phyloP scores from a whole-genome alignment of 2,329 filamentous ascomycete genomes.

The Pestalotiopsis sp. region DNA sequence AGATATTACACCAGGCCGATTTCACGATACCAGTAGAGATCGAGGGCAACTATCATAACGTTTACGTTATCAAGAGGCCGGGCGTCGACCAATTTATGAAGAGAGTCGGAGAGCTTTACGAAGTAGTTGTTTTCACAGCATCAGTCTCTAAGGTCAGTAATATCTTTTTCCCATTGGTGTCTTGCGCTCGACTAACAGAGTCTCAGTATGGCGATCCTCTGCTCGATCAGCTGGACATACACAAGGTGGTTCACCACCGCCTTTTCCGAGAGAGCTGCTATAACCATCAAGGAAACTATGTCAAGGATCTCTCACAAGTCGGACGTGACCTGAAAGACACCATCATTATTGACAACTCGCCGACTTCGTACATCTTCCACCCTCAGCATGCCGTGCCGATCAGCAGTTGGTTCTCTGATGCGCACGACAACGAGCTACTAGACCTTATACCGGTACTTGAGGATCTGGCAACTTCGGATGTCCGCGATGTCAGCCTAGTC shows the following conservation, averaged over 20 bases:
- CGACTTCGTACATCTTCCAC: constrained; percentile 99
- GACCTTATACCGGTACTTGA: constrained; percentile 98
- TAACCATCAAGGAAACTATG: constrained; percentile 99
- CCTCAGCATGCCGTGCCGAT: constrained; percentile 98
- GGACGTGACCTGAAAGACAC: constrained; percentile 95
- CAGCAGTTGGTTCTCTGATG: constrained; percentile 99
- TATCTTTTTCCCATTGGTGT: constrained; percentile 10
- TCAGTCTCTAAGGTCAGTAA: constrained; percentile 88
- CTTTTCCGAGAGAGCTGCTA: constrained; percentile 98
- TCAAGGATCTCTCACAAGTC: constrained; percentile 97
- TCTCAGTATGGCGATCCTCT: constrained; percentile 90
- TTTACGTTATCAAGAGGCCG: constrained; percentile 99
- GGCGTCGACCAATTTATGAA: constrained; percentile 99
- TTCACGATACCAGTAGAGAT: constrained; percentile 99
- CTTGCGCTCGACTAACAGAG: constrained; percentile 25
- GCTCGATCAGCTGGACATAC: constrained; percentile 94
- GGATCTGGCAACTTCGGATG: constrained; percentile 86
- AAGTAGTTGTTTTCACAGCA: constrained; percentile 97
- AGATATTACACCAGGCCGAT: constrained; percentile 97
- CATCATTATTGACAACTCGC: constrained; percentile 99
- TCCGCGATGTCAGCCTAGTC: constrained; percentile 95
- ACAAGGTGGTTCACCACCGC: constrained; percentile 93
- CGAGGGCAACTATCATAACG: constrained; percentile 98
- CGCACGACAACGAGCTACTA: constrained; percentile 97
- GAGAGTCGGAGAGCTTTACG: constrained; percentile 93